Base-by-base conservation (phyloP, 306 rosid genomes). In the Glycine soja region DNA sequence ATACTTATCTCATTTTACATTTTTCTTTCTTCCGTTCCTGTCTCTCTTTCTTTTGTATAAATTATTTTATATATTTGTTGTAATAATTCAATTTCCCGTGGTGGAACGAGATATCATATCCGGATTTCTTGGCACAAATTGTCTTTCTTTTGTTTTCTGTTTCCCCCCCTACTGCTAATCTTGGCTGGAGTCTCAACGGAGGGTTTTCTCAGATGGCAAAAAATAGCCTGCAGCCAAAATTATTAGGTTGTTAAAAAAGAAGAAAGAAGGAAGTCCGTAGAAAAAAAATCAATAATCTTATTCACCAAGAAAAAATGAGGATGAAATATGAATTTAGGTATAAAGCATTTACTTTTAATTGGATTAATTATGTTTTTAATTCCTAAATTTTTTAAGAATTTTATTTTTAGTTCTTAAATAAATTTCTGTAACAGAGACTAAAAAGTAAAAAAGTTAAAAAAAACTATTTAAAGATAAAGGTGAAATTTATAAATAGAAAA, bases 181-280 rank as follows among this genome's bases (percentile, higher is more conserved):
- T 65, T 77, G 66, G 72, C 66, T 64, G 58, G 65, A 62, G 46
- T 57, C 58, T 66, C 70, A 74, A 67, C 62, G 14, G 10, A 56
- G 77, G 10, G 30, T 76, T 82, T 82, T 61, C 45, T 70, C 42
- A 6, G 10, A 52, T 12, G 82, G 63, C 34, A 42, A 59, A 71
- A 62, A 30, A 40, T 18, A 51, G 63, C 82, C 86, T 70, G 86
- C 74, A 76, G 50, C 54, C 50, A 70, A 61, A 77, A 11, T 45
- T 51, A 48, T 10, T 70, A 51, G 71, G 74, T 48, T 59, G 78
- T 59, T 82, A 61, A 58, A 48, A 42, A 19, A 54, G 61, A 54
- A 52, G 13, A 2, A 50, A 11, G 34, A 80, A 52, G 18, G 10
- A 53, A 53, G 68, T 8, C 38, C 34, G 42, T 47, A 34, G 4